phyloP scores from a whole-genome alignment of 805 yeast genomes.

The Cyberlindnera petersonii region DNA sequence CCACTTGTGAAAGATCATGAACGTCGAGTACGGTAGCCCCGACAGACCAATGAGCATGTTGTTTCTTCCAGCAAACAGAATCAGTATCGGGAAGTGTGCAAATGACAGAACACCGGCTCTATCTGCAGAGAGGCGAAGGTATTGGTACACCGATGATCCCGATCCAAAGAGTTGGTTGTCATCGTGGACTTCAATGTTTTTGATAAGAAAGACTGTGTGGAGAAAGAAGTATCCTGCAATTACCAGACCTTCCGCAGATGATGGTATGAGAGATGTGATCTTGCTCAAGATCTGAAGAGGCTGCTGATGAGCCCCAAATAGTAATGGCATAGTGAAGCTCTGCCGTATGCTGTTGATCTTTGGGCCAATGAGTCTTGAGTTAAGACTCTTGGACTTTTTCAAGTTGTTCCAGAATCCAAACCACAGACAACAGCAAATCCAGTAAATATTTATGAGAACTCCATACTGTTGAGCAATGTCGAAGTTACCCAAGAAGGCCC shows the following conservation, averaged over 20 bases:
- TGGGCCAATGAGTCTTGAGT: slow-evolving; percentile 14
- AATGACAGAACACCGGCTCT: slow-evolving; percentile 29
- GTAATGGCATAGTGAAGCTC: slow-evolving; percentile 18
- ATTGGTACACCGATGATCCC: slow-evolving; percentile 8
- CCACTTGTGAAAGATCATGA: slow-evolving; percentile 68
- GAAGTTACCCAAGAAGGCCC: slow-evolving; percentile 25
- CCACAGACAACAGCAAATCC: slow-evolving; percentile 16
- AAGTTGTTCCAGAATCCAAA: slow-evolving; percentile 21
- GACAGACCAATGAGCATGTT: slow-evolving; percentile 58
- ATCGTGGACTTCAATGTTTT: slow-evolving; percentile 12
- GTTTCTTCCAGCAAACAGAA: slow-evolving; percentile 69
- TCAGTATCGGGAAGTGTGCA: slow-evolving; percentile 48
- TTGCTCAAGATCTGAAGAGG: slow-evolving; percentile 13
- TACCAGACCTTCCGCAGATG: slow-evolving; percentile 26
- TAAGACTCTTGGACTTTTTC: slow-evolving; percentile 16
- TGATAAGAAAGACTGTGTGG: slow-evolving; percentile 13
- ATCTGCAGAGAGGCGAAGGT: slow-evolving; percentile 14
- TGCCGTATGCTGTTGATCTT: slow-evolving; percentile 17
- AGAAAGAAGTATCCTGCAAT: slow-evolving; percentile 31
- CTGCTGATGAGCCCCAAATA: slow-evolving; percentile 21
- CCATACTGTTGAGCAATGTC: slow-evolving; percentile 24
- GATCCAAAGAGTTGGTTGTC: slow-evolving; percentile 22
- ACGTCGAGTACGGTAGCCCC: slow-evolving; percentile 60
- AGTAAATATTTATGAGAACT: slow-evolving; percentile 20
- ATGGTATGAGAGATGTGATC: slow-evolving; percentile 22